phyloP scores from a whole-genome alignment of 1,284 basidiomycete genomes.

The Boletus sp. region DNA sequence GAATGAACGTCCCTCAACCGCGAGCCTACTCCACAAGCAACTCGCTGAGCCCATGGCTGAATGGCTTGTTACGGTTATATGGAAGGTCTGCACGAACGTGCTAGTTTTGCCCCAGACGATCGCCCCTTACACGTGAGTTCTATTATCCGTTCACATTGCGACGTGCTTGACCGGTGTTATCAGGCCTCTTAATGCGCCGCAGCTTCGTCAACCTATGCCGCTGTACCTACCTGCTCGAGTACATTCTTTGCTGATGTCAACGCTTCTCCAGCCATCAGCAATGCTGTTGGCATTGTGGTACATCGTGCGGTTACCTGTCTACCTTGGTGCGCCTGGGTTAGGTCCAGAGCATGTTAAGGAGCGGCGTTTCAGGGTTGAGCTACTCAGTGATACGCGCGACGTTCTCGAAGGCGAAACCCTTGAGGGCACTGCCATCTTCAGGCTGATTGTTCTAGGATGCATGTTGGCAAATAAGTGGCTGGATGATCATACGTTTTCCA shows the following conservation, averaged over 20 bases:
- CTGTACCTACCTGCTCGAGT: conserved; percentile 53
- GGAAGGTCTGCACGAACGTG: conserved; percentile 72
- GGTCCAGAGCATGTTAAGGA: conserved; percentile 52
- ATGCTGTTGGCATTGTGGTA: conserved; percentile 81
- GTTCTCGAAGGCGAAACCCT: conserved; percentile 48
- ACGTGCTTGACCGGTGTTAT: conserved; percentile 16
- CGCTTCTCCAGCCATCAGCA: conserved; percentile 76
- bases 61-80: conserved; percentile 73
- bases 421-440: conserved; percentile 60
- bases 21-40: conserved; percentile 60
- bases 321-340: conserved; percentile 45
- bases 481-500: conserved; percentile 89
- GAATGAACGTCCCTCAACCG: conserved; percentile 39
- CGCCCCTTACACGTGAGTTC: conserved; percentile 44
- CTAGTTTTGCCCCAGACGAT: conserved; percentile 51
- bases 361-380: conserved; percentile 55
- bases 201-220: conserved; percentile 40
- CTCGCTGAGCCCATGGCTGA: conserved; percentile 70
- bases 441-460: conserved; percentile 75
- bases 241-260: conserved; percentile 71
- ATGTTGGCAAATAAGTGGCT: conserved; percentile 91
- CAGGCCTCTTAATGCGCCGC: conserved; percentile 35
- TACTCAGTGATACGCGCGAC: conserved; percentile 49
- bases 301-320: conserved; percentile 75
- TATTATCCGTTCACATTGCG: not conserved